Evolutionary conservation across 352 stramenopile species (phyloP).

Genomic region (Phytophthora litchii): DNA sequence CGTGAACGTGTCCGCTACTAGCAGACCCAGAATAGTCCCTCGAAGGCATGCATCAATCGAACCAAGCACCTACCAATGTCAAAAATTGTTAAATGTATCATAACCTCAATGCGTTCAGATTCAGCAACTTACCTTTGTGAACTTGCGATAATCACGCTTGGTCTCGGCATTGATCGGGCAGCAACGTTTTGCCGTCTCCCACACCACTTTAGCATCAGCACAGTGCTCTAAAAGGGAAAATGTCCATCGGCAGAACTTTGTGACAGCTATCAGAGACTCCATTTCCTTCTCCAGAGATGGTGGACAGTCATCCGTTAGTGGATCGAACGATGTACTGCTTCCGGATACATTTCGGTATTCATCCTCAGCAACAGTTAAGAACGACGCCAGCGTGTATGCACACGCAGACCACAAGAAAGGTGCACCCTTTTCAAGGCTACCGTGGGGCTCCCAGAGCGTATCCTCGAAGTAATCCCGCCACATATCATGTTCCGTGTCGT

Average conservation of each 20-base stretch:
- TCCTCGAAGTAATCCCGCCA: slow-evolving; percentile 91
- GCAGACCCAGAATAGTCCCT: slow-evolving; percentile 79
- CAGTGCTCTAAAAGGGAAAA: slow-evolving; percentile 87
- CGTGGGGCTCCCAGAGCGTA: slow-evolving; percentile 86
- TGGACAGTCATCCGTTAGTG: slow-evolving; percentile 61
- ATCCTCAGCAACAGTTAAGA: slow-evolving; percentile 71
- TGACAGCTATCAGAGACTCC: slow-evolving; percentile 70
- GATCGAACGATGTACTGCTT: slow-evolving; percentile 46
- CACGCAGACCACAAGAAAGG: slow-evolving; percentile 87
- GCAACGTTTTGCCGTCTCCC: slow-evolving; percentile 86
- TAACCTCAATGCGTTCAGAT: not conserved
- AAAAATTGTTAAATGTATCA: not conserved
- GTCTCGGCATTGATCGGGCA: slow-evolving; percentile 86
- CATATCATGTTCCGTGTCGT: slow-evolving; percentile 68
- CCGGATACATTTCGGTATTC: slow-evolving; percentile 40
- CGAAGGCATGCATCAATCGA: slow-evolving; percentile 86
- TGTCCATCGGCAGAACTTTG: slow-evolving; percentile 89
- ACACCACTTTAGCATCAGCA: slow-evolving; percentile 87
- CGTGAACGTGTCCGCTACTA: slow-evolving; percentile 88
- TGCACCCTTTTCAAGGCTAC: slow-evolving; percentile 84
- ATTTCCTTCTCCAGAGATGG: slow-evolving; percentile 84
- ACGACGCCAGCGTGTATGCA: slow-evolving; percentile 81
- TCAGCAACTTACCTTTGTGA: slow-evolving; percentile 68
- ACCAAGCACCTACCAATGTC: slow-evolving; percentile 60
- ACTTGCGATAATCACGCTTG: slow-evolving; percentile 88